A percentile compares a stretch with the other conserved stretches of the same genome.
These are phyloP conservation scores for Castanea crenata DNA, from an alignment of 306 rosid genomes.

Conservation along the genomic window DNA sequence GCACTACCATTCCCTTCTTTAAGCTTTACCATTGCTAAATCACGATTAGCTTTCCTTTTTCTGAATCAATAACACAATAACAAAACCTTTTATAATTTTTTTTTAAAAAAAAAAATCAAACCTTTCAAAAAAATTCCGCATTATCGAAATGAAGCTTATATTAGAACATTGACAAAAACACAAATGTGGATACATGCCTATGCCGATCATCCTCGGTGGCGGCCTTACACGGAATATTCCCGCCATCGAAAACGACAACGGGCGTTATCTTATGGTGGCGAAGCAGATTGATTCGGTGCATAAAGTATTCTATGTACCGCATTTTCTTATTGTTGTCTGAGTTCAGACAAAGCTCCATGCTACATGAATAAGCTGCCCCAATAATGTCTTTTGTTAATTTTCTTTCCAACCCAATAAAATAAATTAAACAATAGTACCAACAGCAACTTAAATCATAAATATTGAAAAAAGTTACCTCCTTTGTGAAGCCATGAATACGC, in stretches of 20 bases:
- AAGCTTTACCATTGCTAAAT: conserved; percentile 72
- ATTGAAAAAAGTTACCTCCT: conserved; percentile 53
- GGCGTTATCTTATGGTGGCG: conserved; percentile 48
- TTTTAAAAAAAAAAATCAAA: background rate
- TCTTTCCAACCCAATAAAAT: background rate
- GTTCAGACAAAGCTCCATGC: conserved; percentile 85
- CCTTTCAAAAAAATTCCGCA: background rate
- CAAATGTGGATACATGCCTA: conserved; percentile 24
- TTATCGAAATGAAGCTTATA: no score
- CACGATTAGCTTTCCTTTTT: conserved; percentile 52
- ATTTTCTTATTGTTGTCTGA: conserved; percentile 57
- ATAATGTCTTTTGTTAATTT: background rate
- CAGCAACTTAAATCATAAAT: background rate
- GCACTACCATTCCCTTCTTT: conserved; percentile 73
- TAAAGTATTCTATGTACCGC: conserved; percentile 76
- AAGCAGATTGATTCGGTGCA: conserved; percentile 59
- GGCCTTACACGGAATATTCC: conserved; percentile 46
- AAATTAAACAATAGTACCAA: background rate
- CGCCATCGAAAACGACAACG: conserved; percentile 59
- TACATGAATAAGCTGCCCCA: conserved; percentile 82
- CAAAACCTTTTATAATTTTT: background rate
- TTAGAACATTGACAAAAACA: background rate
- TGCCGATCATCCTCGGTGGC: conserved; percentile 45
- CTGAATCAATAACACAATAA: conserved; percentile 30
- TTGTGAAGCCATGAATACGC: conserved; percentile 98